phyloP scores from a whole-genome alignment of 2,329 filamentous ascomycete genomes.

The Apiospora rasikravindrae region DNA sequence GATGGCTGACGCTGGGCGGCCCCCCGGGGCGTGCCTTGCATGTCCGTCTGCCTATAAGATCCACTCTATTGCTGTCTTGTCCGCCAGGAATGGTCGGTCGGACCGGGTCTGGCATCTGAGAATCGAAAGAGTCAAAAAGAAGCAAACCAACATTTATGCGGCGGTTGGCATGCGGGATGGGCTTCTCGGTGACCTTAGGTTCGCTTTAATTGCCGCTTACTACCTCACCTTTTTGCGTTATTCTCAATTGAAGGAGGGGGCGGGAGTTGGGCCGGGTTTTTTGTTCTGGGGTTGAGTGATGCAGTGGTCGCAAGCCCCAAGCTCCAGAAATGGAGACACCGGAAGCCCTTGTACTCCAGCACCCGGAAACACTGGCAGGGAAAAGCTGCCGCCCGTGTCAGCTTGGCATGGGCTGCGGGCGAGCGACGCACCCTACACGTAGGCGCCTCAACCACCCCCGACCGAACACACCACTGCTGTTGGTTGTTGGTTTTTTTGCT shows the following conservation, averaged over 20 bases:
- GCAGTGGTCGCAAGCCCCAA: conserved; percentile 5
- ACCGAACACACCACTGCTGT: not conserved
- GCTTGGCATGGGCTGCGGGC: conserved; percentile 4
- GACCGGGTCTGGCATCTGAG: conserved; percentile 13
- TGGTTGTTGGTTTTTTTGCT: not conserved
- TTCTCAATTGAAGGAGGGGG: not conserved
- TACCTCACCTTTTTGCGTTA: not conserved
- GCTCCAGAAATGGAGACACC: conserved; percentile 8
- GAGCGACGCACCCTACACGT: not conserved
- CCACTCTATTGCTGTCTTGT: conserved; percentile 14
- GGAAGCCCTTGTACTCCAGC: conserved; percentile 16
- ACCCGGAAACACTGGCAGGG: conserved; percentile 15
- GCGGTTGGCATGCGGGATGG: not conserved
- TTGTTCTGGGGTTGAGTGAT: not conserved
- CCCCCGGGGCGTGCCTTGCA: conserved; percentile 14
- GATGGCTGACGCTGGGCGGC: conserved; percentile 15
- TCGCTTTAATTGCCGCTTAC: not conserved
- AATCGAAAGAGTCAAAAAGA: not conserved
- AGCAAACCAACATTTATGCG: conserved; percentile 6
- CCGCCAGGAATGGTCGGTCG: conserved; percentile 13
- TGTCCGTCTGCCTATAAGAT: conserved; percentile 13
- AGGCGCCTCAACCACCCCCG: not conserved
- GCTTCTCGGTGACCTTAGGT: not conserved
- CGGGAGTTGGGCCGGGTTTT: not conserved
- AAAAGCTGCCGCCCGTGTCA: conserved; percentile 10